Evolutionary conservation across 2,329 filamentous ascomycete species (phyloP), one percentile per base, ranked within the genome.

Genomic region (Nannizziopsis arthrosporioides): DNA sequence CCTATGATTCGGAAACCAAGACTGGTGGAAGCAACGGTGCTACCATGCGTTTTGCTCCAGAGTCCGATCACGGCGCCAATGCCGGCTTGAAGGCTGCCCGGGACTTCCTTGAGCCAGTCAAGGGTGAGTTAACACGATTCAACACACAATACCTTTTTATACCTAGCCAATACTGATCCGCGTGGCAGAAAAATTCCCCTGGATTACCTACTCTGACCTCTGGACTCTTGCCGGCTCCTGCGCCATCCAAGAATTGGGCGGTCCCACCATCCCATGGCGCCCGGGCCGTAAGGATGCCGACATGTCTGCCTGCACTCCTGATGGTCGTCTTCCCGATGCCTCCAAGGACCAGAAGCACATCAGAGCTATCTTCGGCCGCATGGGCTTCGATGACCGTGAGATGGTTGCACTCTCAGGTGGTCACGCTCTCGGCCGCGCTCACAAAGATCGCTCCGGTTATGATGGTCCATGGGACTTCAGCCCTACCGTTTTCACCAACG

Each of bases 341-440:
- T 67, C 79, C 59, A 79, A 95, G 76, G 83, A 78, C 52, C 73
- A 81, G 53, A 78, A 81, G 63, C 90, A 96, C 71, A 77, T 96
- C 59, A 84, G 92, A 61, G 78, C 79, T 71, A 90, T 96, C 73
- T 98, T 96, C 71, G 79, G 81, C 68, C 87, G 90, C 65, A 96
- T 96, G 90, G 90, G 90, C 57, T 96, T 95, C 77, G 84, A 92
- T 68, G 90, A 98, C 71, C 85, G 85, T 62, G 89, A 95, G 70
- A 96, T 96, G 63, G 90, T 95, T 40, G 92, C 90, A 27, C 78
- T 96, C 46, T 75, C 76, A 18, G 88, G 88, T 57, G 88, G 84
- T 42, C 88, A 94, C 72, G 84, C 86, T 46, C 78, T 94, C 34
- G 89, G 89, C 54, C 85, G 89, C 56, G 93, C 85, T 73, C 92